A percentile compares a stretch with the other conserved stretches of the same genome.
Evolutionary conservation across 139 green algal species (phyloP).

Genomic region (Edaphochlamys debaryana): DNA sequence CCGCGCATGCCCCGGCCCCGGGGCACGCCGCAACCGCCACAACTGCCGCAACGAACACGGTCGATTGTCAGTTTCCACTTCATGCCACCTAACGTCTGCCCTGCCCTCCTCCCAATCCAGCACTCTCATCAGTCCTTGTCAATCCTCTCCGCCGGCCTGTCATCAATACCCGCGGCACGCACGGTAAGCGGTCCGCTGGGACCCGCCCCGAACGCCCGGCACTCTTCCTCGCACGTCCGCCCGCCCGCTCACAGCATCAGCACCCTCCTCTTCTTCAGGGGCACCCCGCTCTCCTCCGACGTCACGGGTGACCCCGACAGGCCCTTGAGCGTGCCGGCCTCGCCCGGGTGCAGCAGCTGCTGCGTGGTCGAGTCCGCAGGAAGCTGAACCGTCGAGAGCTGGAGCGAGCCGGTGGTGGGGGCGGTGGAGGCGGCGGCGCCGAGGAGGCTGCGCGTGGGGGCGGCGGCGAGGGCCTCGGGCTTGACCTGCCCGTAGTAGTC

Average conservation of each 20-base stretch:
- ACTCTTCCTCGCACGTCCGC: background rate
- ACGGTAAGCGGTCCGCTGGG: too few relatives aligned
- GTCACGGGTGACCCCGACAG: constrained; percentile 25
- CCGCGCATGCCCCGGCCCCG: too few relatives aligned
- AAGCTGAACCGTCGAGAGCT: constrained; percentile 25
- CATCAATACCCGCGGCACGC: too few relatives aligned
- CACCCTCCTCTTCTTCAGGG: constrained; percentile 58
- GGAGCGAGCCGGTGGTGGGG: constrained; percentile 27
- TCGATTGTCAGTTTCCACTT: too few relatives aligned
- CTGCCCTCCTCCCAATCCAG: too few relatives aligned
- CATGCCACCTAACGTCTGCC: too few relatives aligned
- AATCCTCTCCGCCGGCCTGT: too few relatives aligned
- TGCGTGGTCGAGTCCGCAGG: constrained; percentile 12
- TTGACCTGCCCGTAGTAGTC: constrained; percentile 24
- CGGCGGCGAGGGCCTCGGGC: background rate
- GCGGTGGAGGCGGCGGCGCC: background rate
- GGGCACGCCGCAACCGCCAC: too few relatives aligned
- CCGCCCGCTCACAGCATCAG: constrained; percentile 30
- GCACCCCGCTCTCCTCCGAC: constrained; percentile 40
- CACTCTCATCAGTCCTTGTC: too few relatives aligned
- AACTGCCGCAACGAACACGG: too few relatives aligned
- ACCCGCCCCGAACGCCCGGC: too few relatives aligned
- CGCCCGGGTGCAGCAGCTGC: background rate
- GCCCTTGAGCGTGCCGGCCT: constrained; percentile 2
- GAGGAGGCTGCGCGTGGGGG: background rate